Conservation (phyloP, 2,329 filamentous ascomycete genomes). For the Parastagonospora nodorum region DNA sequence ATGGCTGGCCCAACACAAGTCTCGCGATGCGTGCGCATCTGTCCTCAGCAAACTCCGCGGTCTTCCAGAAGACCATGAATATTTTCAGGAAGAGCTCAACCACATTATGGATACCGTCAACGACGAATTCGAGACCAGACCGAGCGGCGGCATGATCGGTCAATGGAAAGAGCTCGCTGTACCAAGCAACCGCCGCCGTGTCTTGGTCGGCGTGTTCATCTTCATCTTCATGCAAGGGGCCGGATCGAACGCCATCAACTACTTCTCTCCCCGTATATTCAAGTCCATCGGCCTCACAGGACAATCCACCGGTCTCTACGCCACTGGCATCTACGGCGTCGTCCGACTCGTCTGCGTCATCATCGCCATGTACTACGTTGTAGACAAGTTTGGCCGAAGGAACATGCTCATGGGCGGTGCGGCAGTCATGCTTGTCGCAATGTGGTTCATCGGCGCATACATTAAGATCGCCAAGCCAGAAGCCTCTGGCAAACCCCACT, state of each 20-base stretch:
- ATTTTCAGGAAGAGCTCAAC: constrained; percentile 72
- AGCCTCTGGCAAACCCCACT: constrained; percentile 47
- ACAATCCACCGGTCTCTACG: constrained; percentile 64
- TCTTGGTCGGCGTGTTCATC: constrained; percentile 73
- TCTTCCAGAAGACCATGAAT: constrained; percentile 68
- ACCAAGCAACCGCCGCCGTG: constrained; percentile 57
- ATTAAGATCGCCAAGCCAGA: constrained; percentile 49
- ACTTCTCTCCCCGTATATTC: constrained; percentile 76
- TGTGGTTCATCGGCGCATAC: constrained; percentile 69
- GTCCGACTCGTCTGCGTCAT: constrained; percentile 73
- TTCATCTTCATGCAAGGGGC: constrained; percentile 81
- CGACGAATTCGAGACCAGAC: constrained; percentile 49
- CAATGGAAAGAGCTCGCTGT: background rate
- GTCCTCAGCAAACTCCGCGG: background rate
- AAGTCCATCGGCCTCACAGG: constrained; percentile 66
- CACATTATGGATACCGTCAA: constrained; percentile 12
- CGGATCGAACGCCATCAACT: constrained; percentile 77
- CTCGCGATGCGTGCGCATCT: background rate
- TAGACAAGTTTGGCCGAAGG: constrained; percentile 67
- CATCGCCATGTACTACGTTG: constrained; percentile 70
- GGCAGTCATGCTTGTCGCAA: constrained; percentile 64
- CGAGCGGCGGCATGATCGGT: constrained; percentile 30
- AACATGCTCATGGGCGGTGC: constrained; percentile 70
- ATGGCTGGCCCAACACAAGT: background rate
- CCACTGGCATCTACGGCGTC: constrained; percentile 77